phyloP scores from a whole-genome alignment of 352 stramenopile genomes.

The Pythium dissotocum region DNA sequence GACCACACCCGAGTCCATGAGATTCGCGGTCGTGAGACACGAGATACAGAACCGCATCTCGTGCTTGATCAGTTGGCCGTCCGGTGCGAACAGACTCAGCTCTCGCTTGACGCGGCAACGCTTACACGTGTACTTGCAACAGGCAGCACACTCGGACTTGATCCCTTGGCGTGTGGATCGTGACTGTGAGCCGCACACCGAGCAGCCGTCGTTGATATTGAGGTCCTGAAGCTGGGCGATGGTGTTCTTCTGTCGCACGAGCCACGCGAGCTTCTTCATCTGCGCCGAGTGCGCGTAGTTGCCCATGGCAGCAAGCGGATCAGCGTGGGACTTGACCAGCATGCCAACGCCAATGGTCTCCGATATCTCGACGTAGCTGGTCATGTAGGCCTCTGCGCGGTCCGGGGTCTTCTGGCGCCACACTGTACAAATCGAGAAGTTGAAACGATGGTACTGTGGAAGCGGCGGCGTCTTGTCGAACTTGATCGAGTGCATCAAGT shows the following conservation, averaged over 20 bases:
- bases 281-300: constrained; percentile 46
- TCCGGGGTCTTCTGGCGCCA: constrained; percentile 36
- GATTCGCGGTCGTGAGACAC: constrained; percentile 5
- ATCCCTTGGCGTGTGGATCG: not conserved
- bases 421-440: constrained; percentile 55
- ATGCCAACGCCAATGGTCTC: constrained; percentile 31
- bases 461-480: constrained; percentile 51
- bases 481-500: constrained; percentile 61
- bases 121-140: constrained; percentile 3
- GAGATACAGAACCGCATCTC: constrained; percentile 5
- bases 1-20: not conserved
- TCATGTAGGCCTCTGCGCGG: constrained; percentile 31
- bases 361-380: constrained; percentile 37
- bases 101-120: constrained; percentile 14
- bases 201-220: not conserved
- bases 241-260: constrained; percentile 23
- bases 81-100: not conserved
- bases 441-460: constrained; percentile 35
- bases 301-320: constrained; percentile 36
- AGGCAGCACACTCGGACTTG: not conserved
- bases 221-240: not conserved
- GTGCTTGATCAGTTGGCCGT: not conserved
- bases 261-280: constrained; percentile 75
- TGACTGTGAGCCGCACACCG: not conserved
- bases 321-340: constrained; percentile 38